Conservation (phyloP, 2,329 filamentous ascomycete genomes). For the Helotiales sp. region DNA sequence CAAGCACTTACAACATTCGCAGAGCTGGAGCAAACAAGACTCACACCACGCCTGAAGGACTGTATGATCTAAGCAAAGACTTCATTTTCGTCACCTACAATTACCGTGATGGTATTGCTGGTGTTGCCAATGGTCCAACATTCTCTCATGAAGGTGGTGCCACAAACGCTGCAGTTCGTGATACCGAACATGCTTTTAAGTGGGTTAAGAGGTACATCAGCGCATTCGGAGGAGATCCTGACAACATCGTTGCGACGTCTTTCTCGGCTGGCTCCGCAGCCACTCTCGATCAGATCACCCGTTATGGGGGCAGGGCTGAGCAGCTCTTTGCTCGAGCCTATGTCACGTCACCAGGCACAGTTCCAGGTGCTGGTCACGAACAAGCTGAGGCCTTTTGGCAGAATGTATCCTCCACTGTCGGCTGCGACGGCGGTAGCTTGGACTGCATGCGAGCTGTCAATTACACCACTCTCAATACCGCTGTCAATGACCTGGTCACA, state of each 20-base stretch:
- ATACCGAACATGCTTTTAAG: conserved; percentile 46
- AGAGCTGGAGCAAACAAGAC: conserved; percentile 34
- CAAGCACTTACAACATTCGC: too few relatives aligned
- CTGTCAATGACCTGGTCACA: conserved; percentile 28
- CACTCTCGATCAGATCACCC: conserved; percentile 37
- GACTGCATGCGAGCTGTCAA: conserved; percentile 35
- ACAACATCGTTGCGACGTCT: conserved; percentile 47
- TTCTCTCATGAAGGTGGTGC: conserved; percentile 34
- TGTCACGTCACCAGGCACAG: conserved; percentile 36
- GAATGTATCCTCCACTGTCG: conserved; percentile 36
- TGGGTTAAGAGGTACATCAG: conserved; percentile 49
- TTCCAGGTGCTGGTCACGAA: conserved; percentile 39
- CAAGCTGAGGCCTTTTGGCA: conserved; percentile 36
- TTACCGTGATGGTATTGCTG: conserved; percentile 35
- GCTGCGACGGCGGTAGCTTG: conserved; percentile 33
- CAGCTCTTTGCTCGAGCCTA: conserved; percentile 36
- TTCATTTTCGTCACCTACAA: conserved; percentile 37
- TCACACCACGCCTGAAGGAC: conserved; percentile 37
- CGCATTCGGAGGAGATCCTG: conserved; percentile 46
- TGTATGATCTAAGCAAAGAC: conserved; percentile 34
- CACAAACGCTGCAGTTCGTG: conserved; percentile 31
- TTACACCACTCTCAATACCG: conserved; percentile 33
- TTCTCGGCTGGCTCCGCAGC: conserved; percentile 49
- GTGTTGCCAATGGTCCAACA: conserved; percentile 32
- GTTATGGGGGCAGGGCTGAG: conserved; percentile 33